Base-by-base conservation (phyloP, 2,329 filamentous ascomycete species). In the Venturia oleaginea region DNA sequence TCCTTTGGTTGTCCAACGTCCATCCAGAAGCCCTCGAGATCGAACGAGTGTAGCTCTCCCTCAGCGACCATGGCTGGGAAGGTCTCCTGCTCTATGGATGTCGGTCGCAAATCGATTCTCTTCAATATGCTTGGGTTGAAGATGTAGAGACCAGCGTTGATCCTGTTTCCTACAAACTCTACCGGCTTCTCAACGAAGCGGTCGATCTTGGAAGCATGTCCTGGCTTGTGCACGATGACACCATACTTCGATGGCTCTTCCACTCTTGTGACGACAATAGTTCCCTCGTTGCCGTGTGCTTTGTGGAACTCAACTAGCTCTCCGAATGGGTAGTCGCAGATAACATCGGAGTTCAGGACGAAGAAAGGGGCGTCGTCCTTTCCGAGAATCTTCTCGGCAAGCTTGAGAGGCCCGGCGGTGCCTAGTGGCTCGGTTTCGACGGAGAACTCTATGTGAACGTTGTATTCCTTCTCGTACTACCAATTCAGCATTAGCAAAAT, bases 131-230 rank as follows among this genome's bases (percentile, higher is more conserved):
- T 92, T 60, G 92, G 92, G 83, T 97, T 97, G 73, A 97, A 84
- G 72, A 97, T 96, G 83, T 97, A 97, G 79, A 97, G 91, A 79
- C 94, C 94, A 70, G 93, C 94, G 73, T 97, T 97, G 84, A 97
- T 97, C 69, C 93, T 90, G 85, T 97, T 97, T 72, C 93, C 93
- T 65, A 97, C 93, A 75, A 97, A 97, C 80, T 97, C 91, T 75
- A 97, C 91, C 43, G 93, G 93, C 84, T 99, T 99, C 86, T 99
- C 93, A 70, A 99, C 94, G 81, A 99, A 99, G 70, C 94, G 92
- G 79, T 99, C 94, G 77, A 99, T 97, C 75, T 90, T 87, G 59
- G 91, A 91, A 64, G 90, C 80, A 79, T 96, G 91, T 77, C 88
- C 90, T 67, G 92, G 91, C 83, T 96, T 94, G 86, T 97, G 93